These are phyloP conservation scores for Phytophthora pluvialis DNA, from an alignment of 352 stramenopile genomes.

Conservation along the genomic window DNA sequence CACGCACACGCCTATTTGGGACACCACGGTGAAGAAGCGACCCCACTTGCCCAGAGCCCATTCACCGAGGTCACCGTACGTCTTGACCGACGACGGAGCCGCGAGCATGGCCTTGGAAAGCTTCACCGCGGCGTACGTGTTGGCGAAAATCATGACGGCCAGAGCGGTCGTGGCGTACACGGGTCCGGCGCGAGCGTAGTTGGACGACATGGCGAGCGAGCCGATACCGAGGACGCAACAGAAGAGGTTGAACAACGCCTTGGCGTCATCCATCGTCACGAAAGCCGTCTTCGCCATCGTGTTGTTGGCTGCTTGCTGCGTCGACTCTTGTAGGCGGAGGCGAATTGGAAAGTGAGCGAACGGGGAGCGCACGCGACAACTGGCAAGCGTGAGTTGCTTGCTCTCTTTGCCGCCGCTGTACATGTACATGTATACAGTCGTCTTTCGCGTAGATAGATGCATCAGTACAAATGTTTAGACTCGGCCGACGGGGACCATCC, in stretches of 20 bases:
- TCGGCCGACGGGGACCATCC: background rate
- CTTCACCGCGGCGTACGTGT: conserved; percentile 21
- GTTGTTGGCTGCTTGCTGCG: background rate
- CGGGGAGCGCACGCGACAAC: background rate
- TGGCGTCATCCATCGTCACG: conserved; percentile 17
- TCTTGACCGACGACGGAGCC: conserved; percentile 22
- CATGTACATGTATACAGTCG: background rate
- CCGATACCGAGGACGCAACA: conserved; percentile 26
- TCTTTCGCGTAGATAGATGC: conserved; percentile 12
- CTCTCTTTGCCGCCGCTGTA: background rate
- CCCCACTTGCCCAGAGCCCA: conserved; percentile 25
- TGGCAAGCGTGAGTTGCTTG: conserved; percentile 4
- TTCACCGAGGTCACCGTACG: conserved; percentile 24
- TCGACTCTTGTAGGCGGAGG: background rate
- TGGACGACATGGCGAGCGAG: conserved; percentile 28
- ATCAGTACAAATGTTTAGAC: conserved; percentile 26
- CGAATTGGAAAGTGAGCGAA: conserved; percentile 9
- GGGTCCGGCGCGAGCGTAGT: conserved; percentile 19
- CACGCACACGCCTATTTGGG: conserved; percentile 24
- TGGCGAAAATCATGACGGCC: conserved; percentile 26
- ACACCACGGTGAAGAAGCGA: conserved; percentile 25
- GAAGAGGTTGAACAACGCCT: conserved; percentile 23
- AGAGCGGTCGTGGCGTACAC: conserved; percentile 23
- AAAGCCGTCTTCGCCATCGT: background rate
- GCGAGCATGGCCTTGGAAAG: conserved; percentile 24